phyloP scores from a whole-genome alignment of 139 green algal genomes.

The Volvox reticuliferus region DNA sequence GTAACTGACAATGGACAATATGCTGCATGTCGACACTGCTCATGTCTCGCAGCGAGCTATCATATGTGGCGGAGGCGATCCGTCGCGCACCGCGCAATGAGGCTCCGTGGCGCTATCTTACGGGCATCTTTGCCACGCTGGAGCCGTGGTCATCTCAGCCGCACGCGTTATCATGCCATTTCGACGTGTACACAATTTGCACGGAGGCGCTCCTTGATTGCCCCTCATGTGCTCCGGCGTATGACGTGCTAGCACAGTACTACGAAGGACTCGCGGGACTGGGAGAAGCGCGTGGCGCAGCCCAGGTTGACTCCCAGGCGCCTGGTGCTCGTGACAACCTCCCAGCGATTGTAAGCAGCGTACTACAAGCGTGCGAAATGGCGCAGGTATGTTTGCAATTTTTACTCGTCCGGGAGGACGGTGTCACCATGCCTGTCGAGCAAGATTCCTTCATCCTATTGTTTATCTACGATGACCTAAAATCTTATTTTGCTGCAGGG shows the following conservation, averaged over 20 bases:
- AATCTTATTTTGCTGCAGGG: neutral
- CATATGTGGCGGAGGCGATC: conserved; percentile 58
- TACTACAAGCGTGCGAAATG: conserved; percentile 19
- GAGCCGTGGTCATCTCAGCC: conserved; percentile 19
- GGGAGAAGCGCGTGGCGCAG: neutral
- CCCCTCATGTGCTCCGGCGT: conserved; percentile 62
- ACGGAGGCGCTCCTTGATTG: conserved; percentile 58
- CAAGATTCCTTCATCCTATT: no score
- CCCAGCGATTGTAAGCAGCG: neutral
- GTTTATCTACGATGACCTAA: neutral
- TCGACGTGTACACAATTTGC: conserved; percentile 61
- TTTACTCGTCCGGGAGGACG: neutral
- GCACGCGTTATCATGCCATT: neutral
- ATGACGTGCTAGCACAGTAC: conserved; percentile 62
- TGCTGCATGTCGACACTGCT: no score
- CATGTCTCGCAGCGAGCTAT: conserved; percentile 59
- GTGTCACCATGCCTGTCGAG: neutral
- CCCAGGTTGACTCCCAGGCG: neutral
- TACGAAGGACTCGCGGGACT: conserved; percentile 47
- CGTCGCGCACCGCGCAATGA: conserved; percentile 72
- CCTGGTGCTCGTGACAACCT: neutral
- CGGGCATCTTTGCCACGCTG: conserved; percentile 62
- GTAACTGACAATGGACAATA: no score
- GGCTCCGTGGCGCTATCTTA: conserved; percentile 80
- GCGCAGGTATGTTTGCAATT: conserved; percentile 15